Evolutionary conservation across 768 basidiomycete species (phyloP).

Genomic region (Mycena maculata): DNA sequence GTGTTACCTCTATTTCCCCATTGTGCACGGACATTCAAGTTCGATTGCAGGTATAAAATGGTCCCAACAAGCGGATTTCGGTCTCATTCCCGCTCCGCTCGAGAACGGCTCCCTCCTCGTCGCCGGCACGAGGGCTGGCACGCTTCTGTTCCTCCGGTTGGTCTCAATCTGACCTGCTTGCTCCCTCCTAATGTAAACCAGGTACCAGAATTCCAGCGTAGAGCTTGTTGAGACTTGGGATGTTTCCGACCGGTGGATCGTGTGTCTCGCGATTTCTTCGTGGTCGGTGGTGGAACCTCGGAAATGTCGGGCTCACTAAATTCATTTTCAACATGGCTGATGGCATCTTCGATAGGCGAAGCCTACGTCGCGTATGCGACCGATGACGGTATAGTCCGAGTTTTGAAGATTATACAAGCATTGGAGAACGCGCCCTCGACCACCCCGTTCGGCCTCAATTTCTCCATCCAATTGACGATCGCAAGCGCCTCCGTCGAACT

Average conservation of each 20-base stretch:
- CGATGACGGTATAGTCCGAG: conserved; percentile 68
- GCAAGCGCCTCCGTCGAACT: conserved; percentile 44
- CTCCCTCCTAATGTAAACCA: conserved; percentile 22
- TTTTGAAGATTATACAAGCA: conserved; percentile 65
- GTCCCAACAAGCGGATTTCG: conserved; percentile 73
- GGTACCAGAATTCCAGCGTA: conserved; percentile 41
- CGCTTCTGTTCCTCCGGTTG: conserved; percentile 69
- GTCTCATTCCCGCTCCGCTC: conserved; percentile 57
- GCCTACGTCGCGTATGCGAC: conserved; percentile 68
- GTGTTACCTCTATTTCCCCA: conserved; percentile 38
- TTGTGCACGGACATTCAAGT: conserved; percentile 1
- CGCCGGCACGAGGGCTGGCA: conserved; percentile 76
- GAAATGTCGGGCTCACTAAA: conserved; percentile 54
- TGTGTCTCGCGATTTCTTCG: conserved; percentile 66
- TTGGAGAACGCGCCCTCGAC: conserved; percentile 42
- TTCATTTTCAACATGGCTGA: neutral
- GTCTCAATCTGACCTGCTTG: neutral
- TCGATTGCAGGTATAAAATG: conserved; percentile 69
- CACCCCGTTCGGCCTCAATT: conserved; percentile 48
- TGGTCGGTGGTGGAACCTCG: conserved; percentile 57
- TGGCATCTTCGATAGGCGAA: conserved; percentile 54
- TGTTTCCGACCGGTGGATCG: conserved; percentile 72
- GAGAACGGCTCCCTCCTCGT: conserved; percentile 75
- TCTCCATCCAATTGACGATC: conserved; percentile 47
- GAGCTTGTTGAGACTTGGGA: conserved; percentile 52